These are phyloP conservation scores for Ilex aquifolium DNA, from an alignment of 257 asterid species.

Conservation along the genomic window DNA sequence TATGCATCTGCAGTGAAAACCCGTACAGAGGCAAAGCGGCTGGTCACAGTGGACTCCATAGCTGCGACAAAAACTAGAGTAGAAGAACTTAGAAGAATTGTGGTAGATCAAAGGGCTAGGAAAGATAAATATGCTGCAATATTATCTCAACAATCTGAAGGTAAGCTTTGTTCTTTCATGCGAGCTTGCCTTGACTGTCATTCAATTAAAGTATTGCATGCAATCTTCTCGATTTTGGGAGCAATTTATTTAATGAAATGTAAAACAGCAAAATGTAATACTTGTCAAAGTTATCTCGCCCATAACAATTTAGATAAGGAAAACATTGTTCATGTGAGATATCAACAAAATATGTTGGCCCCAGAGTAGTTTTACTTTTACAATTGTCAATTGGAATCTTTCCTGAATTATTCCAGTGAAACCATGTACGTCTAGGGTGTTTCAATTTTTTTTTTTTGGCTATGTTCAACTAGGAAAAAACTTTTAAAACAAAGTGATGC, in stretches of 20 bases:
- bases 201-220: background rate
- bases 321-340: too few species aligned
- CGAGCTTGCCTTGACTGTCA: conserved; percentile 12
- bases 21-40: conserved; percentile 64
- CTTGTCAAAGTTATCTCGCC: background rate
- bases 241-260: too few species aligned
- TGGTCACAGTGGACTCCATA: conserved; percentile 50
- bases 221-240: background rate
- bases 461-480: too few species aligned
- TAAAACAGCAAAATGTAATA: conserved; percentile 28
- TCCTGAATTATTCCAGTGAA: background rate
- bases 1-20: conserved; percentile 45
- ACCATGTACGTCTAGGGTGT: too few species aligned
- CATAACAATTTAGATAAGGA: too few species aligned
- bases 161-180: conserved; percentile 29
- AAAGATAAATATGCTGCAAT: conserved; percentile 74
- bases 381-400: too few species aligned
- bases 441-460: too few species aligned
- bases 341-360: too few species aligned
- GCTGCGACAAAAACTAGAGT: conserved; percentile 52
- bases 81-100: conserved; percentile 51
- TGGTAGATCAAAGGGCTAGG: conserved; percentile 56
- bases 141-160: conserved; percentile 69
- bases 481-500: too few species aligned
- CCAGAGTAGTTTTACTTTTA: too few species aligned